A percentile compares a stretch with the other conserved stretches of the same genome.
Conservation (phyloP, 495 filamentous ascomycete genomes). For the Aspergillus avenaceus region DNA sequence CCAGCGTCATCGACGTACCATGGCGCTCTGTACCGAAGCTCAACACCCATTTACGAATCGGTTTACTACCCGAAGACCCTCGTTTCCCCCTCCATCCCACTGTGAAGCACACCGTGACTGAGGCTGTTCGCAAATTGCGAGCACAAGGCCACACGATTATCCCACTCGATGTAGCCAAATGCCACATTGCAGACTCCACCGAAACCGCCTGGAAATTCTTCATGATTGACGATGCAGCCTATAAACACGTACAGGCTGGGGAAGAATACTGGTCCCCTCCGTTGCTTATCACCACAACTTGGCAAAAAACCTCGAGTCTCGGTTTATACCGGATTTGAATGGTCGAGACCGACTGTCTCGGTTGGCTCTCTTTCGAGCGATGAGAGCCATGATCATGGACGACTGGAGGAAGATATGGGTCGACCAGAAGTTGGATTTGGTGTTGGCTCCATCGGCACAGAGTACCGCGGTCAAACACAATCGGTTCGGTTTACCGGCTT, state of each 20-base stretch:
- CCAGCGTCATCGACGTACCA: slow-evolving; percentile 29
- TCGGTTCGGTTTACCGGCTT: slow-evolving; percentile 35
- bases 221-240: slow-evolving; percentile 11
- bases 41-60: slow-evolving; percentile 19
- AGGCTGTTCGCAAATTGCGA: slow-evolving; percentile 37
- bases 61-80: slow-evolving; percentile 21
- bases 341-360: slow-evolving; percentile 12
- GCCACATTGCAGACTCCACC: slow-evolving; percentile 11
- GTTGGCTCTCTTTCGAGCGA: slow-evolving; percentile 15
- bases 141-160: slow-evolving; percentile 45
- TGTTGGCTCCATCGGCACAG: slow-evolving; percentile 37
- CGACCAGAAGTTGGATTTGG: slow-evolving; percentile 33
- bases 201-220: slow-evolving; percentile 18
- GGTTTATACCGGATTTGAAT: slow-evolving; percentile 10
- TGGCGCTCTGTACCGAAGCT: slow-evolving; percentile 39
- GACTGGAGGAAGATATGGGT: slow-evolving; percentile 30
- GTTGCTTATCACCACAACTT: slow-evolving; percentile 8
- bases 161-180: slow-evolving; percentile 10
- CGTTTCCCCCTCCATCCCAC: slow-evolving; percentile 41
- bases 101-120: slow-evolving; percentile 41
- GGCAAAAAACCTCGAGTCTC: slow-evolving; percentile 3
- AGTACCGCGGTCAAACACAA: slow-evolving; percentile 44
- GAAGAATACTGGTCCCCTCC: slow-evolving; percentile 19
- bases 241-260: slow-evolving; percentile 8
- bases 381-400: slow-evolving; percentile 14